Percentiles rank a stretch among this genome's conserved stretches.
Evolutionary conservation across 2,329 filamentous ascomycete genomes (phyloP).

Genomic region (Colletotrichum paranaense): DNA sequence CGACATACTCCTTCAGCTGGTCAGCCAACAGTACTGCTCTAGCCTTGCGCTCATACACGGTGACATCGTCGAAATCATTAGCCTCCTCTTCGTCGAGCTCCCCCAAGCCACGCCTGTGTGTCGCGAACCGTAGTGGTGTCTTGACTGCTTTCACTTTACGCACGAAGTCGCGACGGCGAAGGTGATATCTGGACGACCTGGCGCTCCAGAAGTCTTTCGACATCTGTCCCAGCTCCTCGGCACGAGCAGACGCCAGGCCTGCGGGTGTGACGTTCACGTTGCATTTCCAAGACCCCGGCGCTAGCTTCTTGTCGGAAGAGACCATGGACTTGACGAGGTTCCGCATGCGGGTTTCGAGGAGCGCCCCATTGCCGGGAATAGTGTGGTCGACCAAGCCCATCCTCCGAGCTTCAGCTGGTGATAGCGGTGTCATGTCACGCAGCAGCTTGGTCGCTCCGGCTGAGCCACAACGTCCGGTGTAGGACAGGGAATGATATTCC

Average conservation of each 20-base stretch:
- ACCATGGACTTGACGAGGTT: slow-evolving; percentile 47
- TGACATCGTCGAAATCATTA: slow-evolving; percentile 48
- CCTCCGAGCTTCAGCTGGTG: slow-evolving; percentile 48
- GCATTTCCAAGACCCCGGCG: slow-evolving; percentile 46
- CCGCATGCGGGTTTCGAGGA: slow-evolving; percentile 48
- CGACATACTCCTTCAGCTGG: slow-evolving; percentile 29
- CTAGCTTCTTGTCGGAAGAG: slow-evolving; percentile 25
- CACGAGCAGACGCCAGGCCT: slow-evolving; percentile 46
- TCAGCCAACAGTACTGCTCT: slow-evolving; percentile 22
- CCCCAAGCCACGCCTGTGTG: slow-evolving; percentile 44
- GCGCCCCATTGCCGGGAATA: slow-evolving; percentile 45
- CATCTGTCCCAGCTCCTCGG: slow-evolving; percentile 53
- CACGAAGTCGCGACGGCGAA: slow-evolving; percentile 51
- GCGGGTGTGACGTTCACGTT: slow-evolving; percentile 45
- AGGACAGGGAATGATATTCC: slow-evolving; percentile 54
- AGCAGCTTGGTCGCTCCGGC: slow-evolving; percentile 45
- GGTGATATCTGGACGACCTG: slow-evolving; percentile 49
- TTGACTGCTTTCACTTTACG: slow-evolving; percentile 49
- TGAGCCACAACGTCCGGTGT: slow-evolving; percentile 49
- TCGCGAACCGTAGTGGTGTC: slow-evolving; percentile 53
- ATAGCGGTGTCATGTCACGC: slow-evolving; percentile 51
- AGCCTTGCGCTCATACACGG: slow-evolving; percentile 37
- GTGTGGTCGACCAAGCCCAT: slow-evolving; percentile 53
- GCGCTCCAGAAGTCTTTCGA: slow-evolving; percentile 54
- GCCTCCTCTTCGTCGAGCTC: slow-evolving; percentile 49